Evolutionary conservation across 2,329 filamentous ascomycete species (phyloP).

Genomic region (Ilyonectria sp.): DNA sequence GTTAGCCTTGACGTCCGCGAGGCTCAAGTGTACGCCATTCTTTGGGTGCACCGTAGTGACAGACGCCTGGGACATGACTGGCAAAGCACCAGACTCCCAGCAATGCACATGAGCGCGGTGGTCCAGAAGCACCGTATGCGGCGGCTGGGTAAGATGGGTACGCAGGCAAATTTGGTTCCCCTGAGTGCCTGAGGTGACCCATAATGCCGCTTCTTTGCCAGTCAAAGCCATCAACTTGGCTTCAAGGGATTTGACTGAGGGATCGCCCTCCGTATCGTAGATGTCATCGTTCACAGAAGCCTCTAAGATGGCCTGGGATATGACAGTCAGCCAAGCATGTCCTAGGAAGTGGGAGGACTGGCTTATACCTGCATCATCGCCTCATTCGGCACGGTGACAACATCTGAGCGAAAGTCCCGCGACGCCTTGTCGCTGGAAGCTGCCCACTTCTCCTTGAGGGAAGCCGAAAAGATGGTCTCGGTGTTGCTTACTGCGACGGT

Average conservation of each 20-base stretch:
- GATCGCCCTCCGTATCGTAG: conserved; percentile 47
- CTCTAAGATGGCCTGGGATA: conserved; percentile 41
- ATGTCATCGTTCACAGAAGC: conserved; percentile 49
- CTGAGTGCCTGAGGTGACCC: conserved; percentile 47
- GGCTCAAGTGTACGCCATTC: conserved; percentile 80
- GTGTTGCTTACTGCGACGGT: conserved; percentile 7
- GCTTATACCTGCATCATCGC: conserved; percentile 44
- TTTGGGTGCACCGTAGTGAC: conserved; percentile 74
- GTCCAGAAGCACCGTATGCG: conserved; percentile 62
- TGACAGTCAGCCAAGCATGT: neutral
- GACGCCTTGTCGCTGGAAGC: conserved; percentile 37
- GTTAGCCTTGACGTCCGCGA: conserved; percentile 76
- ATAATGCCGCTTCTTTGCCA: conserved; percentile 48
- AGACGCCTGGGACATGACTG: conserved; percentile 78
- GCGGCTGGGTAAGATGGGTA: conserved; percentile 48
- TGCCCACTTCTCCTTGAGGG: conserved; percentile 24
- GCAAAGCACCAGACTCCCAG: conserved; percentile 74
- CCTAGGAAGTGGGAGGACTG: neutral
- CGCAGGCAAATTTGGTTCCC: conserved; percentile 49
- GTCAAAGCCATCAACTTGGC: conserved; percentile 42
- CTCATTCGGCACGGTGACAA: conserved; percentile 46
- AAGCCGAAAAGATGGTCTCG: conserved; percentile 17
- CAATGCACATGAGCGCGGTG: conserved; percentile 81
- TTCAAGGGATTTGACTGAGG: conserved; percentile 45
- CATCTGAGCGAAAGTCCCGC: conserved; percentile 48